These are phyloP conservation scores for Eucalyptus erythrocorys DNA, from an alignment of 345 rosid species.

Conservation along the genomic window DNA sequence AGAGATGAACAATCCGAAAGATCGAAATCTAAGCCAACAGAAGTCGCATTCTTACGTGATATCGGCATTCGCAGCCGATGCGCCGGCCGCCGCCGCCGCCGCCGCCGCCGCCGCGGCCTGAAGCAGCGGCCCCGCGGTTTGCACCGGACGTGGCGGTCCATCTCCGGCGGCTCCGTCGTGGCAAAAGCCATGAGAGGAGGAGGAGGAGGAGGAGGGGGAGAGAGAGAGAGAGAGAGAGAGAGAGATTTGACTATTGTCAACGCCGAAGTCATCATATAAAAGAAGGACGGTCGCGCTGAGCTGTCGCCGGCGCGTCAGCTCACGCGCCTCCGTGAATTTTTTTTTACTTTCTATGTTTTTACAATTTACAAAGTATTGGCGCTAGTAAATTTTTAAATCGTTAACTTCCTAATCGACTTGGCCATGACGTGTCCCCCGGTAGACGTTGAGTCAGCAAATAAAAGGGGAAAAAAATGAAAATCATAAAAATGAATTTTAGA, in stretches of 20 bases:
- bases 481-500: background rate
- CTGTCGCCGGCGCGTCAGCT: background rate
- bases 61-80: background rate
- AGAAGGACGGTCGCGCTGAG: background rate
- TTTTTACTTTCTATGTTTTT: background rate
- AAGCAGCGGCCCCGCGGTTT: background rate
- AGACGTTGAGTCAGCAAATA: background rate
- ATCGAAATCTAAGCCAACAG: background rate
- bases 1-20: background rate
- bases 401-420: background rate
- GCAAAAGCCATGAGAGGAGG: background rate
- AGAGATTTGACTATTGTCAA: background rate
- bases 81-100: background rate
- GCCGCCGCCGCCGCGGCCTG: background rate
- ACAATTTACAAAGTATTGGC: background rate
- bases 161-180: background rate
- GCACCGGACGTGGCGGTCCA: background rate
- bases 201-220: background rate
- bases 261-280: background rate
- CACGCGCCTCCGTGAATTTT: background rate
- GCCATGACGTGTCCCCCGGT: background rate
- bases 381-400: background rate
- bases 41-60: background rate
- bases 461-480: background rate
- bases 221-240: background rate